Conservation (phyloP, 495 filamentous ascomycete species). For the Trichoderma gamsii region DNA sequence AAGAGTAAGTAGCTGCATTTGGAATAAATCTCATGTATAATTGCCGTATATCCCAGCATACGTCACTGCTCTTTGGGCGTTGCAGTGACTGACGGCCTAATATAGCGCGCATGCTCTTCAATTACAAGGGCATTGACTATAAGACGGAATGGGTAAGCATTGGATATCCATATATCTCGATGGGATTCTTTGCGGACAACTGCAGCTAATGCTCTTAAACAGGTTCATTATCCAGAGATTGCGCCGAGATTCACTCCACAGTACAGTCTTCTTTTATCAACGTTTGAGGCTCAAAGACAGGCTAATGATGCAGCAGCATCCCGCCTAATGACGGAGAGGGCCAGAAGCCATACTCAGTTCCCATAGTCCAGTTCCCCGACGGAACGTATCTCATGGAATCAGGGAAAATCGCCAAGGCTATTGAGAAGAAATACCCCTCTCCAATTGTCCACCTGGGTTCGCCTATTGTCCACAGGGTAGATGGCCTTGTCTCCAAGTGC, state of each 20-base stretch:
- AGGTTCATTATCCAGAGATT: slow-evolving; percentile 57
- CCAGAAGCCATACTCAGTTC: slow-evolving; percentile 43
- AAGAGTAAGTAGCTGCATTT: slow-evolving; percentile 41
- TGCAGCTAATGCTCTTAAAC: neutral
- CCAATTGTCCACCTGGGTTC: slow-evolving; percentile 49
- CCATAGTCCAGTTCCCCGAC: slow-evolving; percentile 45
- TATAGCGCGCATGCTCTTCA: slow-evolving; percentile 50
- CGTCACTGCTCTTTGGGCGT: neutral
- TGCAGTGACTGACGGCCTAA: neutral
- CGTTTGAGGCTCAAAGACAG: neutral
- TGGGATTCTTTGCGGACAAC: neutral
- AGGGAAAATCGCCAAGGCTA: slow-evolving; percentile 40
- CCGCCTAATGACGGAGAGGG: slow-evolving; percentile 19
- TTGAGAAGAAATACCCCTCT: slow-evolving; percentile 48
- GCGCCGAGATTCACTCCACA: slow-evolving; percentile 27
- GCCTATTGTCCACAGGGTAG: slow-evolving; percentile 32
- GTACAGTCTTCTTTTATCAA: slow-evolving; percentile 20
- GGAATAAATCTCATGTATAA: neutral
- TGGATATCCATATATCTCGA: neutral
- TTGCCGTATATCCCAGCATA: neutral
- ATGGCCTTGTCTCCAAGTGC: slow-evolving; percentile 19
- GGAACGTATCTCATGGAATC: slow-evolving; percentile 54
- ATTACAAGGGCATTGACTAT: slow-evolving; percentile 59
- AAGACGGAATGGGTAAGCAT: slow-evolving; percentile 52
- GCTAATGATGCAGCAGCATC: slow-evolving; percentile 26